Percentiles rank a stretch among this genome's conserved stretches.
Conservation (phyloP, 257 asterid species). For the Datura wrightii region DNA sequence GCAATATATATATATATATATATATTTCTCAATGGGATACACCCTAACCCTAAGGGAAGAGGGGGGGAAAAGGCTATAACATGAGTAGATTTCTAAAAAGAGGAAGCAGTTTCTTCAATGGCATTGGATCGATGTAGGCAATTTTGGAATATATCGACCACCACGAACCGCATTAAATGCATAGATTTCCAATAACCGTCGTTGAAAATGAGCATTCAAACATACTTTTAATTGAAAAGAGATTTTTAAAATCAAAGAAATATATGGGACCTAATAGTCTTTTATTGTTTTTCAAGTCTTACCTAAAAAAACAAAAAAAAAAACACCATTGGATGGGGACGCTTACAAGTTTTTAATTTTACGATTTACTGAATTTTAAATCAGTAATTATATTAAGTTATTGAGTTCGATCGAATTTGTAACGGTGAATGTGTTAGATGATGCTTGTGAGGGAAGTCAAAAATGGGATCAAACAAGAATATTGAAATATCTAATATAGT, state of each 20-base stretch:
- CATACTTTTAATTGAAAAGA: neutral
- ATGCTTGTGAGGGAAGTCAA: constrained; percentile 49
- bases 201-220: constrained; percentile 24
- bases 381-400: too few species aligned
- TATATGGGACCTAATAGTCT: neutral
- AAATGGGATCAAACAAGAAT: constrained; percentile 40
- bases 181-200: constrained; percentile 43
- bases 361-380: too few species aligned
- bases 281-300: neutral
- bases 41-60: neutral
- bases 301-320: constrained; percentile 22
- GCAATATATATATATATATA: too few species aligned
- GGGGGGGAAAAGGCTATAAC: neutral
- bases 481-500: constrained; percentile 35
- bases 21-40: neutral
- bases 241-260: neutral
- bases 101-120: constrained; percentile 21
- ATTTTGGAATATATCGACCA: constrained; percentile 48
- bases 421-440: neutral
- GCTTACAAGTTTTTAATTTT: too few species aligned
- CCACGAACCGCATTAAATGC: constrained; percentile 57
- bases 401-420: too few species aligned
- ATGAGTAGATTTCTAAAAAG: constrained; percentile 19
- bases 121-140: constrained; percentile 35
- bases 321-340: neutral